Conservation (phyloP, 495 filamentous ascomycete genomes). For the Immersiella caudata region DNA sequence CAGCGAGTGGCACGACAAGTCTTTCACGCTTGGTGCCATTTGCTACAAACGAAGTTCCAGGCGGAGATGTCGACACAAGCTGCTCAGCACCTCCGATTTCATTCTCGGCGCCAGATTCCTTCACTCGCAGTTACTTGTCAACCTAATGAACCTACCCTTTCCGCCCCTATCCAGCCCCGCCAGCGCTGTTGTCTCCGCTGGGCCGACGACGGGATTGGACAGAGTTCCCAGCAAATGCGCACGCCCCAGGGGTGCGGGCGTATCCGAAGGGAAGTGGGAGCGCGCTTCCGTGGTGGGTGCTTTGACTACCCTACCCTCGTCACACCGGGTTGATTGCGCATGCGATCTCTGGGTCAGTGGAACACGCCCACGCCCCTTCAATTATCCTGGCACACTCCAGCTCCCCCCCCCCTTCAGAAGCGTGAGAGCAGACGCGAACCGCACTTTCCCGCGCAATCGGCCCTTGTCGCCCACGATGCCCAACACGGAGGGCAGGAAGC, state of each 20-base stretch:
- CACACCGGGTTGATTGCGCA: constrained; percentile 27
- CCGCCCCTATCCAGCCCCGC: constrained; percentile 14
- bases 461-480: constrained; percentile 5
- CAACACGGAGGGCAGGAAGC: neutral
- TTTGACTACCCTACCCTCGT: constrained; percentile 23
- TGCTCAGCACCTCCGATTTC: constrained; percentile 23
- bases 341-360: constrained; percentile 25
- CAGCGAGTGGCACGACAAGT: constrained; percentile 1
- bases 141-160: constrained; percentile 19
- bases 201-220: constrained; percentile 12
- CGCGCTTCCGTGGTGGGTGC: constrained; percentile 13
- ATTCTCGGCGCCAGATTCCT: constrained; percentile 20
- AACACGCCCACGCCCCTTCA: constrained; percentile 27
- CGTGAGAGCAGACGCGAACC: constrained; percentile 4
- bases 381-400: constrained; percentile 22
- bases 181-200: neutral
- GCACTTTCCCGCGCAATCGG: constrained; percentile 1
- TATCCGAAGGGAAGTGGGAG: constrained; percentile 19
- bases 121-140: neutral
- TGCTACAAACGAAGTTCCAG: constrained; percentile 21
- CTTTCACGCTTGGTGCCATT: constrained; percentile 24
- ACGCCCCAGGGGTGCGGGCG: neutral
- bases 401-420: neutral
- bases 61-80: constrained; percentile 6
- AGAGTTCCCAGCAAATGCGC: neutral